Evolutionary conservation across 2,329 filamentous ascomycete species (phyloP).

Genomic region (Biscogniauxia marginata): DNA sequence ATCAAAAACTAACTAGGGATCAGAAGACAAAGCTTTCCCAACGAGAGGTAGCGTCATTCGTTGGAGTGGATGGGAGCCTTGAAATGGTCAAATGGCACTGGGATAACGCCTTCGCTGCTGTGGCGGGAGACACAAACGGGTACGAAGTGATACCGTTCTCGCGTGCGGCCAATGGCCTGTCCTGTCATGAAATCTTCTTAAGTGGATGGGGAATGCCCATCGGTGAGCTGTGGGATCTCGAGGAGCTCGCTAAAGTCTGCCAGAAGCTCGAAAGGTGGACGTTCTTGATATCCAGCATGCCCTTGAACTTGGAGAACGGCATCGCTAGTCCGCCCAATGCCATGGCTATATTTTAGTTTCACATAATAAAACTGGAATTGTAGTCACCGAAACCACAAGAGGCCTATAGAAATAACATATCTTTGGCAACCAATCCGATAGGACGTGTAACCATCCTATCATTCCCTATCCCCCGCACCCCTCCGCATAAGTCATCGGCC

Average conservation of each 20-base stretch:
- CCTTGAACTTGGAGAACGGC: slow-evolving; percentile 21
- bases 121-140: slow-evolving; percentile 42
- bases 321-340: slow-evolving; percentile 19
- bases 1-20: slow-evolving; percentile 17
- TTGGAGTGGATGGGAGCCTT: background rate
- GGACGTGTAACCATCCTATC: background rate
- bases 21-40: slow-evolving; percentile 37
- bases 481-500: background rate
- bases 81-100: slow-evolving; percentile 45
- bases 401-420: background rate
- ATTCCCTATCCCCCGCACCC: background rate
- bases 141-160: slow-evolving; percentile 37
- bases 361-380: background rate
- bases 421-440: background rate
- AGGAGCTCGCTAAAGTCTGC: slow-evolving; percentile 39
- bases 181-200: slow-evolving; percentile 10
- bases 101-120: slow-evolving; percentile 45
- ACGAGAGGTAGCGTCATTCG: slow-evolving; percentile 35
- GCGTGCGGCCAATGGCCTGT: background rate
- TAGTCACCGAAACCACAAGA: background rate
- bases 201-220: slow-evolving; percentile 21
- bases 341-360: slow-evolving; percentile 15
- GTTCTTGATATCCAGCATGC: slow-evolving; percentile 39
- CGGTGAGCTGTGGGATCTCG: slow-evolving; percentile 43
- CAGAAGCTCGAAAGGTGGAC: slow-evolving; percentile 34